These are phyloP conservation scores for Trametes cubensis DNA, from an alignment of 768 basidiomycete genomes.

Conservation along the genomic window DNA sequence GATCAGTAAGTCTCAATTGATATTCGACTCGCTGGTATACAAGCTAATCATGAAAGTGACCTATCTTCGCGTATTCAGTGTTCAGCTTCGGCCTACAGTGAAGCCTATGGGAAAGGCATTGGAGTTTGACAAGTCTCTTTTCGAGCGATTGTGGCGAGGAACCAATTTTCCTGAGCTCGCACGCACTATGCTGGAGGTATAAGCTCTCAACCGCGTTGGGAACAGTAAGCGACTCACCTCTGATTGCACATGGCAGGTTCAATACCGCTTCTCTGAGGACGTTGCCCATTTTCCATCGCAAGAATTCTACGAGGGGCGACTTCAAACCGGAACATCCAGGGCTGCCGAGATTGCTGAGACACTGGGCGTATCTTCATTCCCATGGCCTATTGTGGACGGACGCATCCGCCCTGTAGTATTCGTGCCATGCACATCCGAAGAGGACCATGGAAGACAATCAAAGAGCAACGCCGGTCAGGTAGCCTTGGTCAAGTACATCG, in stretches of 20 bases:
- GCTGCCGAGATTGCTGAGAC: slow-evolving; percentile 32
- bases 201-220: slow-evolving; percentile 7
- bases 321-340: slow-evolving; percentile 47
- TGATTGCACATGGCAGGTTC: slow-evolving; percentile 41
- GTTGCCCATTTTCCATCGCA: slow-evolving; percentile 63
- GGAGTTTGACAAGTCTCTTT: slow-evolving; percentile 60
- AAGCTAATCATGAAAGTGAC: background rate
- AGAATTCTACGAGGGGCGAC: slow-evolving; percentile 61
- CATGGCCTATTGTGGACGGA: slow-evolving; percentile 53
- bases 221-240: background rate
- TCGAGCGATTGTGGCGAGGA: slow-evolving; percentile 60
- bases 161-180: slow-evolving; percentile 38
- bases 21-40: background rate
- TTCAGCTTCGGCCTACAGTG: slow-evolving; percentile 69
- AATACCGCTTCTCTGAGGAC: slow-evolving; percentile 64
- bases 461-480: slow-evolving; percentile 66
- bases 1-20: slow-evolving; percentile 58
- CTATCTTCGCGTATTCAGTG: slow-evolving; percentile 39
- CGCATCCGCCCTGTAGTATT: slow-evolving; percentile 56
- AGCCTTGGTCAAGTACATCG: slow-evolving; percentile 50
- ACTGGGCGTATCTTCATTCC: slow-evolving; percentile 49
- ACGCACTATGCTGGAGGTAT: slow-evolving; percentile 65
- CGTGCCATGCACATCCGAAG: slow-evolving; percentile 57
- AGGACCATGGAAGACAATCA: slow-evolving; percentile 60
- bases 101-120: slow-evolving; percentile 58